These are phyloP conservation scores for Solanum verrucosum DNA, from an alignment of 257 asterid genomes.

Conservation along the genomic window DNA sequence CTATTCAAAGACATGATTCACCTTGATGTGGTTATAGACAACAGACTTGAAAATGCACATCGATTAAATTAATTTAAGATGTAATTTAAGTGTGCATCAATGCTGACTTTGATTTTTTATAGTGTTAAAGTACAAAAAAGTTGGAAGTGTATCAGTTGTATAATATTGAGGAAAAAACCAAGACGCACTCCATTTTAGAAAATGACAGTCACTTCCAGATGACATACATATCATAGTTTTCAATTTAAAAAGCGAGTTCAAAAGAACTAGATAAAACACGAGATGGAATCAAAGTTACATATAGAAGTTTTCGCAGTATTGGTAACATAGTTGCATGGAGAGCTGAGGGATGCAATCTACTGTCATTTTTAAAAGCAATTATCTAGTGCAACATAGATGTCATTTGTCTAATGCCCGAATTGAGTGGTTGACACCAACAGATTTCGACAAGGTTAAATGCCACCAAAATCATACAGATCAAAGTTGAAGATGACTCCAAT, in stretches of 20 bases:
- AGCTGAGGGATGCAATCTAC: neutral
- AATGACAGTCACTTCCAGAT: neutral
- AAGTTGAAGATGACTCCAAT: neutral
- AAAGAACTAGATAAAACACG: neutral
- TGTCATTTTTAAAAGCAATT: neutral
- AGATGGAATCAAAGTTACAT: neutral
- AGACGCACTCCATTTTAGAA: neutral
- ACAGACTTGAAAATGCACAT: neutral
- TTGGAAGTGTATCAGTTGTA: neutral
- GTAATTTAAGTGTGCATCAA: neutral
- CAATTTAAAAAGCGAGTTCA: neutral
- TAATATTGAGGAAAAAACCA: neutral
- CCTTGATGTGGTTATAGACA: neutral
- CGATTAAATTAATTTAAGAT: neutral
- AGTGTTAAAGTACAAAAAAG: neutral
- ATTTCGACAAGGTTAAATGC: neutral
- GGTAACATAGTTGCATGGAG: neutral
- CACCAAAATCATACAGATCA: neutral
- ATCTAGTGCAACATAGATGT: neutral
- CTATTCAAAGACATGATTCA: neutral
- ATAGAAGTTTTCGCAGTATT: neutral
- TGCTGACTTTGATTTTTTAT: neutral
- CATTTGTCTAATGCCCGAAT: neutral
- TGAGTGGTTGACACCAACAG: neutral
- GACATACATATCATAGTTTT: neutral